Evolutionary conservation across 805 yeast species (phyloP).

Genomic region (Spathaspora boniae): DNA sequence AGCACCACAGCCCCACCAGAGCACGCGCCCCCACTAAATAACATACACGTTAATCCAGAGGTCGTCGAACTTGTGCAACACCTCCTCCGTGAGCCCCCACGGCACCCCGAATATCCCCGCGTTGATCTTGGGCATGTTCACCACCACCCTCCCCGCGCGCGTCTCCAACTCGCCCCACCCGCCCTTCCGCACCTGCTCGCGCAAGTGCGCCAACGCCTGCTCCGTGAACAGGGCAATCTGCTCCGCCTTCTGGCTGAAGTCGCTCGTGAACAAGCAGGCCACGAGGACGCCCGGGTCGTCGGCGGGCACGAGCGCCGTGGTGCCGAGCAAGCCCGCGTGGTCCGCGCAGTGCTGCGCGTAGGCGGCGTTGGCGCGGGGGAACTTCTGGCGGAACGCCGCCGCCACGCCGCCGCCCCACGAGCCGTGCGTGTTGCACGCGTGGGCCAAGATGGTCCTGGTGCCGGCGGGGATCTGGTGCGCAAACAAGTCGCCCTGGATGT

Average conservation of each 20-base stretch:
- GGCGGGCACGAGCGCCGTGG: slow-evolving; percentile 43
- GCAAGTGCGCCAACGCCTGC: slow-evolving; percentile 46
- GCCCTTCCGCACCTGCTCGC: slow-evolving; percentile 26
- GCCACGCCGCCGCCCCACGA: slow-evolving; percentile 89
- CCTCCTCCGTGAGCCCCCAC: slow-evolving; percentile 65
- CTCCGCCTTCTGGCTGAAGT: slow-evolving; percentile 34
- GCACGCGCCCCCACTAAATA: no score
- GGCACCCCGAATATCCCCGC: slow-evolving; percentile 80
- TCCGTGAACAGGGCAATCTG: slow-evolving; percentile 52
- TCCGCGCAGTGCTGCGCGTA: slow-evolving; percentile 45
- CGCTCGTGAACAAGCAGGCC: slow-evolving; percentile 75
- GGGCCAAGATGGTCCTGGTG: slow-evolving; percentile 50
- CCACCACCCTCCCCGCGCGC: slow-evolving; percentile 15
- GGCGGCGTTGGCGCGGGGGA: slow-evolving; percentile 51
- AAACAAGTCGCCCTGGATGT: slow-evolving; percentile 60
- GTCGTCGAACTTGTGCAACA: slow-evolving; percentile 31
- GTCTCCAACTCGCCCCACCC: slow-evolving; percentile 5
- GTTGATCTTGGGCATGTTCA: slow-evolving; percentile 75
- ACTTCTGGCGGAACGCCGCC: slow-evolving; percentile 46
- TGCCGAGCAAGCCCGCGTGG: slow-evolving; percentile 47
- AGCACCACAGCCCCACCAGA: no score
- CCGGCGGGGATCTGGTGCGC: slow-evolving; percentile 25
- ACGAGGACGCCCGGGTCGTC: slow-evolving; percentile 27
- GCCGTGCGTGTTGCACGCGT: slow-evolving; percentile 78
- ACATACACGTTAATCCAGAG: slow-evolving; percentile 38